A percentile compares a stretch with the other conserved stretches of the same genome.
These are phyloP conservation scores for Suillus plorans DNA, from an alignment of 768 basidiomycete genomes.

Conservation along the genomic window DNA sequence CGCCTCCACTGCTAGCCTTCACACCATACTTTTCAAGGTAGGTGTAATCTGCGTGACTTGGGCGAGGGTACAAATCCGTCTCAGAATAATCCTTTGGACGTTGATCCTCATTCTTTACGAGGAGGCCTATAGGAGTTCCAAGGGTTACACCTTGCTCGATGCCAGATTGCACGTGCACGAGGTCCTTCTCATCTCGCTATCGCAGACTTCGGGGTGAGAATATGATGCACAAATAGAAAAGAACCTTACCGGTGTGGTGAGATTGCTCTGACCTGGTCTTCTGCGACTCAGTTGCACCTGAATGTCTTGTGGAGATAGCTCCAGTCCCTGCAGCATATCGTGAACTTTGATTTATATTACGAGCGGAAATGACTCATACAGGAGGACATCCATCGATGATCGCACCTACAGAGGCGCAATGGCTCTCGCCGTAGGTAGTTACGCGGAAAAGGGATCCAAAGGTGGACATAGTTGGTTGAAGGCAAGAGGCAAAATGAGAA, in stretches of 20 bases:
- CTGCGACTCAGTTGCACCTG: constrained; percentile 90
- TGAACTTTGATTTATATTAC: constrained; percentile 8
- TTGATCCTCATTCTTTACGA: constrained; percentile 98
- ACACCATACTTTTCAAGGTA: constrained; percentile 97
- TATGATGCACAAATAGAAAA: background rate
- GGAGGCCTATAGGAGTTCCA: constrained; percentile 95
- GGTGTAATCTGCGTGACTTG: constrained; percentile 97
- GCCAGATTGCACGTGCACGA: constrained; percentile 91
- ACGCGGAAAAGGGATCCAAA: constrained; percentile 92
- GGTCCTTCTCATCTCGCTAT: constrained; percentile 94
- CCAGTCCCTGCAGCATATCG: constrained; percentile 62
- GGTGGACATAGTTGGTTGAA: constrained; percentile 71
- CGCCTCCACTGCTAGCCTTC: constrained; percentile 97
- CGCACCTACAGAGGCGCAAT: constrained; percentile 94
- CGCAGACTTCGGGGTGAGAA: constrained; percentile 9
- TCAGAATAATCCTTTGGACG: constrained; percentile 98
- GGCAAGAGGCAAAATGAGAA: constrained; percentile 11
- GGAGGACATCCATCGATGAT: constrained; percentile 98
- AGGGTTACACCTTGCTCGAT: constrained; percentile 92
- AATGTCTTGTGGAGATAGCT: constrained; percentile 77
- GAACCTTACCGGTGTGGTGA: constrained; percentile 86
- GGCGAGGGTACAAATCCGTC: constrained; percentile 95
- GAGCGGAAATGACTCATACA: constrained; percentile 44
- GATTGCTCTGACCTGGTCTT: constrained; percentile 92
- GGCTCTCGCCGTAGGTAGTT: constrained; percentile 97